Conservation (phyloP, 106 monocot species). For the Apostasia ramifera region DNA sequence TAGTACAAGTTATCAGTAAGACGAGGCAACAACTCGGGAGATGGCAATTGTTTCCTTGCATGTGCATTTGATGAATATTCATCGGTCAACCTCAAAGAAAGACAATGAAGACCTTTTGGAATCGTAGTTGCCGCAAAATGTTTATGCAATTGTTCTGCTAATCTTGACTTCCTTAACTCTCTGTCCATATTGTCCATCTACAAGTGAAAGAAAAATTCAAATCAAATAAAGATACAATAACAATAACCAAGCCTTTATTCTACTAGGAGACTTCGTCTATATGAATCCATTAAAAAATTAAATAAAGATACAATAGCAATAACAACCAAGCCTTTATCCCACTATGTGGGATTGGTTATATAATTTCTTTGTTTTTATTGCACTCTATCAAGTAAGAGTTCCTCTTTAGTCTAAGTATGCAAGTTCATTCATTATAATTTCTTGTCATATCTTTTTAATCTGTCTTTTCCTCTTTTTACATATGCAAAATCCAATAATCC, state of each 20-base stretch:
- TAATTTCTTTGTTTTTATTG: too few species aligned
- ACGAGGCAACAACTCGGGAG: conserved; percentile 44
- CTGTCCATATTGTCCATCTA: conserved; percentile 70
- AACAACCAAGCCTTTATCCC: too few species aligned
- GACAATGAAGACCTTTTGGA: conserved; percentile 77
- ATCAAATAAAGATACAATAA: background rate
- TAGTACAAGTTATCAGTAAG: conserved; percentile 60
- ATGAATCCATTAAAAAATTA: too few species aligned
- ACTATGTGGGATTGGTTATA: too few species aligned
- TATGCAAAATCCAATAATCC: too few species aligned
- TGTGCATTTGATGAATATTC: conserved; percentile 77
- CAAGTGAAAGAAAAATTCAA: conserved; percentile 1
- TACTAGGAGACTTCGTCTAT: background rate
- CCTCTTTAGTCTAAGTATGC: too few species aligned
- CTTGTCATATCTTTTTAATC: too few species aligned
- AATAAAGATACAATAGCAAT: too few species aligned
- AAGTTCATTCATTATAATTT: too few species aligned
- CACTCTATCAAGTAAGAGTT: too few species aligned
- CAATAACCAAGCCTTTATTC: background rate
- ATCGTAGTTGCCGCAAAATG: conserved; percentile 64
- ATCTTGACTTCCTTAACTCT: conserved; percentile 52
- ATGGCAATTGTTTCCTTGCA: conserved; percentile 60
- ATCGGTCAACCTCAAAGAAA: conserved; percentile 69
- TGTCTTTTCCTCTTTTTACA: too few species aligned
- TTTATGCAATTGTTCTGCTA: conserved; percentile 80